Evolutionary conservation across 768 basidiomycete genomes (phyloP), one percentile per base, ranked within the genome.

Genomic region (Exidia glandulosa): DNA sequence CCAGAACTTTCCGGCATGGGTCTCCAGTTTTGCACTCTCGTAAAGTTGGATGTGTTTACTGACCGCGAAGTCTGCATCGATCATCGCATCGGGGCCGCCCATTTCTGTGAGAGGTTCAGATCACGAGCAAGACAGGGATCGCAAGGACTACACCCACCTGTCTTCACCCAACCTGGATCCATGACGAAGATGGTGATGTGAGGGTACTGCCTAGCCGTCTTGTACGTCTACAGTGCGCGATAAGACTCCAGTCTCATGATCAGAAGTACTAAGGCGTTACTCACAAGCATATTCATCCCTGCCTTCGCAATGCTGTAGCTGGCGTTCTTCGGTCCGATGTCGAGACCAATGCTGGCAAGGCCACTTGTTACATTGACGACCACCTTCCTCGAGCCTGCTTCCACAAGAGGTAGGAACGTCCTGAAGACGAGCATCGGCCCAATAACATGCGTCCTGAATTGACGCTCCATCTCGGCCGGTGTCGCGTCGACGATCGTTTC

Each of bases 81-180:
- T 60, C 4, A 57, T 47, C 2, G 71, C 74, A 27, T 63, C 59
- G 4, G 59, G 61, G 1, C 73, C 74, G 14, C 73, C 74, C 74
- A 75, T 72, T 31, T 71, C 75, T 73, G 57, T 32, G 4, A 25
- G 19, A n/a, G 5, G 54, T 32, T 45, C 30, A 32, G 3, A 6
- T 25, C 10, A 10, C 2, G 6, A 56, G 41, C 41, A 45, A 6
- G 41, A 45, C 19, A 12, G 41, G 23, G 31, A 31, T 12, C 13
- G 13, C 31, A 30, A 4, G 37, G 41, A 3, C 5, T 3, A n/a
- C 50, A 63, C 64, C 61, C 36, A 73, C 74, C 69, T 31, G 73
- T 74, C 65, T 75, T 73, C 9, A 74, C 72, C 74, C 75, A 75
- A 23, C 74, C 74, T 4, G 75, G 75, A 50, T 73, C 71, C 7